Conservation (phyloP, 2,329 filamentous ascomycete genomes). For the Alternaria gansuensis region DNA sequence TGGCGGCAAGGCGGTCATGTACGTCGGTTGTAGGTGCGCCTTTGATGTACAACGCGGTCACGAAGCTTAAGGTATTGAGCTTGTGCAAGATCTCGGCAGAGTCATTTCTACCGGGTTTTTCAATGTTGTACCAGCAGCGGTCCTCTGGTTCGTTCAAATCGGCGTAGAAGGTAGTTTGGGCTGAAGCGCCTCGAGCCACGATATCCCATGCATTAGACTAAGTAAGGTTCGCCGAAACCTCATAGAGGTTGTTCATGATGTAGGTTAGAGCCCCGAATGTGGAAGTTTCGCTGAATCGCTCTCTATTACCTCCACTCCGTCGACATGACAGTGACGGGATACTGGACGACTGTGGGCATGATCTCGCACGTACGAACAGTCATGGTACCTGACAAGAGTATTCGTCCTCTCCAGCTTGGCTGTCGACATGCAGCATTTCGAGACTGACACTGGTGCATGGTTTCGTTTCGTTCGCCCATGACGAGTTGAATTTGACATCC, state of each 20-base stretch:
- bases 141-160: constrained; percentile 18
- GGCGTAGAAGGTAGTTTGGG: constrained; percentile 32
- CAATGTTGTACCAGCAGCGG: constrained; percentile 32
- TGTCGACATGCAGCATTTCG: constrained; percentile 35
- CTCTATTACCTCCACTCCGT: constrained; percentile 27
- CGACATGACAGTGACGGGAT: constrained; percentile 38
- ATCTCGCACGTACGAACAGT: constrained; percentile 31
- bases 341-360: constrained; percentile 31
- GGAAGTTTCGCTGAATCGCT: constrained; percentile 23
- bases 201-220: constrained; percentile 31
- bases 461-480: constrained; percentile 24
- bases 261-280: constrained; percentile 34
- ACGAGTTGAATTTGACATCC: constrained; percentile 27
- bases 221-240: constrained; percentile 26
- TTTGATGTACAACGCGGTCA: constrained; percentile 29
- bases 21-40: constrained; percentile 19
- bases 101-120: constrained; percentile 29
- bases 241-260: constrained; percentile 35
- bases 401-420: constrained; percentile 14
- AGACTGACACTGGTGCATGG: constrained; percentile 29
- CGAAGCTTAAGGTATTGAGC: constrained; percentile 35
- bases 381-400: constrained; percentile 28
- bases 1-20: constrained; percentile 2
- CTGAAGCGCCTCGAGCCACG: constrained; percentile 24
- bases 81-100: constrained; percentile 35